Percentiles rank a stretch among this genome's conserved stretches.
phyloP scores from a whole-genome alignment of 495 filamentous ascomycete species.

The Sordaria brevicollis region DNA sequence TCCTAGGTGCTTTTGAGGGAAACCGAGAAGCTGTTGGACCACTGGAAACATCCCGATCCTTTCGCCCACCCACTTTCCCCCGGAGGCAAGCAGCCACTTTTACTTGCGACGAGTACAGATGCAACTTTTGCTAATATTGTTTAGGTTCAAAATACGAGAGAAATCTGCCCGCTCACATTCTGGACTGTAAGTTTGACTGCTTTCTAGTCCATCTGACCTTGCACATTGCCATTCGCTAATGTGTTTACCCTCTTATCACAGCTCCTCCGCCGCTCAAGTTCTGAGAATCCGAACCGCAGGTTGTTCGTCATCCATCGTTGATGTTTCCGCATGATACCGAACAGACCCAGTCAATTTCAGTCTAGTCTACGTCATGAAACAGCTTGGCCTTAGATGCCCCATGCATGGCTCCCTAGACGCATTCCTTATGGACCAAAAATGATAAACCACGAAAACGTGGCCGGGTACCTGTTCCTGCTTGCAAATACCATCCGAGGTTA shows the following conservation, averaged over 20 bases:
- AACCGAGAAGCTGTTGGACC: constrained; percentile 77
- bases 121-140: constrained; percentile 16
- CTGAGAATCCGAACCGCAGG: constrained; percentile 10
- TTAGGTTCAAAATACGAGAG: constrained; percentile 92
- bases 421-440: too few species aligned
- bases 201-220: neutral
- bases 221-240: neutral
- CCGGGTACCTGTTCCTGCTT: neutral
- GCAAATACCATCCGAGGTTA: neutral
- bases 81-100: constrained; percentile 61
- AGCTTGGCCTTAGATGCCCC: neutral
- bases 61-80: constrained; percentile 82
- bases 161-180: constrained; percentile 69
- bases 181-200: constrained; percentile 59
- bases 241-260: constrained; percentile 7
- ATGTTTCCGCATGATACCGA: neutral
- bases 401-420: neutral
- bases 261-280: constrained; percentile 38
- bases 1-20: constrained; percentile 67
- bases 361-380: neutral
- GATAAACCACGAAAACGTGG: neutral
- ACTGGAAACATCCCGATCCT: constrained; percentile 96
- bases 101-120: neutral
- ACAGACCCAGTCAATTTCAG: neutral
- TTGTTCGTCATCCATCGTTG: neutral